A percentile compares a stretch with the other conserved stretches of the same genome.
Conservation (phyloP, 305 asterid species). For the Rubia peregrina region DNA sequence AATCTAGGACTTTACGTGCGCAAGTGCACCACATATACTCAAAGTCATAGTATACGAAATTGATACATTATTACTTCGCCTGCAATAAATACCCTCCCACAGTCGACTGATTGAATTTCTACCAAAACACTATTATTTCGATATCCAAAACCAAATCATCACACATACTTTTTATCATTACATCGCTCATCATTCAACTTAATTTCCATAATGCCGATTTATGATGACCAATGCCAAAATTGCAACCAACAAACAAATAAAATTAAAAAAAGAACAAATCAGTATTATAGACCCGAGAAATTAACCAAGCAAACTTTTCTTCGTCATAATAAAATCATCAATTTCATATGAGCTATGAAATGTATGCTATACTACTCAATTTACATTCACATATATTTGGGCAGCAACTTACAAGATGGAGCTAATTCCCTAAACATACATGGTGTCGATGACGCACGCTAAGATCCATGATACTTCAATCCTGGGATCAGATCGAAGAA, state of each 20-base stretch:
- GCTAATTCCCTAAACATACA: slow-evolving; percentile 12
- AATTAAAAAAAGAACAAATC: background rate
- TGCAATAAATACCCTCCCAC: slow-evolving; percentile 13
- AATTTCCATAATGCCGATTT: slow-evolving; percentile 1
- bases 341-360: slow-evolving; percentile 4
- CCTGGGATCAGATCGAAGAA: slow-evolving; percentile 8
- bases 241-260: background rate
- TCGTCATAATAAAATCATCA: background rate
- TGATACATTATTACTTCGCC: slow-evolving; percentile 4
- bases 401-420: slow-evolving; percentile 5
- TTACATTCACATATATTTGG: slow-evolving; percentile 7
- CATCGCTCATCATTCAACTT: slow-evolving; percentile 9
- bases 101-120: slow-evolving; percentile 14
- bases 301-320: background rate
- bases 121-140: background rate
- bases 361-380: slow-evolving; percentile 1
- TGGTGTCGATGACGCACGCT: background rate
- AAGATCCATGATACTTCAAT: background rate
- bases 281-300: background rate
- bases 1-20: slow-evolving; percentile 21
- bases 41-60: slow-evolving; percentile 1
- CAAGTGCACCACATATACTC: slow-evolving; percentile 10
- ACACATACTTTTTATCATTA: background rate
- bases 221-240: background rate
- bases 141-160: slow-evolving; percentile 12